Evolutionary conservation across 2,329 filamentous ascomycete genomes (phyloP).

Genomic region (Xylariaceae sp.): DNA sequence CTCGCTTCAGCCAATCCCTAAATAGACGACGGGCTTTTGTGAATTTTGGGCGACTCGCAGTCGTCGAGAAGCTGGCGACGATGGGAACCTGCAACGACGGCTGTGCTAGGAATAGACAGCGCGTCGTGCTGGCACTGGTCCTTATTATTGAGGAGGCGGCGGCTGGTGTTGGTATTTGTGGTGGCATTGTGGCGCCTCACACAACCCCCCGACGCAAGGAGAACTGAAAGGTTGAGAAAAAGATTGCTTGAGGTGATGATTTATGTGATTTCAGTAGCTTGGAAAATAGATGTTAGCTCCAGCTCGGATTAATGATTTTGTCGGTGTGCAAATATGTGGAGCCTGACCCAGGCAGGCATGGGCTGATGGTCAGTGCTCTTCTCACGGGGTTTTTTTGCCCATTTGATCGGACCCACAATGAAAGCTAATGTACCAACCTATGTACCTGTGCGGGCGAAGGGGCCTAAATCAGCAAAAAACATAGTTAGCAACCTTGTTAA

Average conservation of each 20-base stretch:
- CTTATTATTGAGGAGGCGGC: slow-evolving; percentile 19
- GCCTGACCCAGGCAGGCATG: too few species aligned
- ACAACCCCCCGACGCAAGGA: slow-evolving; percentile 20
- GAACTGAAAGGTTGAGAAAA: slow-evolving; percentile 3
- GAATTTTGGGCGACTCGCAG: slow-evolving; percentile 34
- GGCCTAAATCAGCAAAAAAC: too few species aligned
- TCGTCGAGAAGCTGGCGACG: slow-evolving; percentile 40
- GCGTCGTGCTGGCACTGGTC: slow-evolving; percentile 16
- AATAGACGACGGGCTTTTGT: slow-evolving; percentile 35
- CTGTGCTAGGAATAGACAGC: slow-evolving; percentile 11
- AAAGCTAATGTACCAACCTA: too few species aligned
- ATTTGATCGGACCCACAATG: too few species aligned
- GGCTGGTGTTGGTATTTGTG: slow-evolving; percentile 33
- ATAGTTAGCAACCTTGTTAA: too few species aligned
- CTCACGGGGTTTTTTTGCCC: too few species aligned
- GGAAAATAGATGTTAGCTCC: slow-evolving; percentile 22
- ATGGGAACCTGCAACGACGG: slow-evolving; percentile 9
- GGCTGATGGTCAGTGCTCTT: too few species aligned
- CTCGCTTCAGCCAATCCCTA: slow-evolving; percentile 30
- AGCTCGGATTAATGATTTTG: slow-evolving; percentile 29
- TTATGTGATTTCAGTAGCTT: slow-evolving; percentile 14
- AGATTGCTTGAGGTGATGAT: slow-evolving; percentile 8
- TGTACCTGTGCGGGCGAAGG: too few species aligned
- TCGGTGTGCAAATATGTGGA: neutral
- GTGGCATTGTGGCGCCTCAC: slow-evolving; percentile 36